Percentiles rank a stretch among this genome's conserved stretches.
phyloP scores from a whole-genome alignment of 306 rosid species.

The Acacia confusa region DNA sequence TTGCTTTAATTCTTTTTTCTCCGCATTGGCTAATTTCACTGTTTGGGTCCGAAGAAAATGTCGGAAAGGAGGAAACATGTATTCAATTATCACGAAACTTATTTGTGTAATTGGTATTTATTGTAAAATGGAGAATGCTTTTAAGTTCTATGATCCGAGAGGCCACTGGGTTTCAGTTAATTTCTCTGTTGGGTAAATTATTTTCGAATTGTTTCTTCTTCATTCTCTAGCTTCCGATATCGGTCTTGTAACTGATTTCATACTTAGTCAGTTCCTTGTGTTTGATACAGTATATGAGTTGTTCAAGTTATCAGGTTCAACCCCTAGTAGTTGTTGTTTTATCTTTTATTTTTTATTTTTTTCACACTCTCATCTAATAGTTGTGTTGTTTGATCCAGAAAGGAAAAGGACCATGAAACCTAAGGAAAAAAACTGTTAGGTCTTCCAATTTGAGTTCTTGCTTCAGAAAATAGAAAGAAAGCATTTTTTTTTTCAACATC shows the following conservation, averaged over 20 bases:
- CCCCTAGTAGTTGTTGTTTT: background rate
- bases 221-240: background rate
- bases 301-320: background rate
- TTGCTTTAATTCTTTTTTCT: background rate
- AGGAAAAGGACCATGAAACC: background rate
- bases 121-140: background rate
- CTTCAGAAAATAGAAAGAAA: background rate
- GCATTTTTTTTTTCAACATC: background rate
- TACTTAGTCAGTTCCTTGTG: background rate
- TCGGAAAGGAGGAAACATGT: background rate
- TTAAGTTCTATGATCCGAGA: background rate
- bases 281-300: background rate
- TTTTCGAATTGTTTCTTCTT: background rate
- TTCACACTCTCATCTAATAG: background rate
- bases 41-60: conserved; percentile 6
- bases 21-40: background rate
- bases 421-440: background rate
- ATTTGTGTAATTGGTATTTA: background rate
- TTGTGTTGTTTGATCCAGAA: background rate
- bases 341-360: background rate
- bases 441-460: background rate
- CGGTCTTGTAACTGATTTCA: background rate
- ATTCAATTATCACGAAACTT: background rate
- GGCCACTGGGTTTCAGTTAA: background rate
- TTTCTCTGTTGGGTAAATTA: background rate